Base-by-base conservation (phyloP, 2,329 filamentous ascomycete species). In the Trichoderma breve region DNA sequence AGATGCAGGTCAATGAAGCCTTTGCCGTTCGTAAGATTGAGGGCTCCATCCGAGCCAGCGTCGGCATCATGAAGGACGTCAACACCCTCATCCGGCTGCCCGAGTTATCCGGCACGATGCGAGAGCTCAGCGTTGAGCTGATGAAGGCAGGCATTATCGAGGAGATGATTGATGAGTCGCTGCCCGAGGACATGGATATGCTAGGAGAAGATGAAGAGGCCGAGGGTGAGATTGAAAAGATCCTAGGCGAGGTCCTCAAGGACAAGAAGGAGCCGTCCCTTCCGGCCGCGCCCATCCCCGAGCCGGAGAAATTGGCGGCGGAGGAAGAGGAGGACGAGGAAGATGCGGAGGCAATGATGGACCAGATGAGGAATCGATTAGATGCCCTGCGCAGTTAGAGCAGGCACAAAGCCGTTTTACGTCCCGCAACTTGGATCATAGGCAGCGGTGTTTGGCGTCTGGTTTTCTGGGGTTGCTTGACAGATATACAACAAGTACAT, bases 1-100 rank as follows among this genome's bases (percentile, higher is more conserved):
- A 95, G 82, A 97, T 98, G 94, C 96, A 98, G 83, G 95, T 99
- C 79, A 94, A 95, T 79, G 95, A 98, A 84, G 95, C 96, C 1
- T 98, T 98, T 82, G 93, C 94, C 2, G 91, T 98, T 77, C 91
- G 94, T 76, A 97, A 97, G 86, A 98, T 99, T 74, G 95, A 98
- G 83, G 95, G 95, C 60, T 94, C 92, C 78, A 94, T 99, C 79
- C 89, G 90, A 76, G 91, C 92, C 55, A 93, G 91, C 76, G 95
- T 95, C 9, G 92, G 93, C 58, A 95, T 99, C 76, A 98, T 99
- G 96, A 95, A 95, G 83, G 94, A 98, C 80, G 94, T 99, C 73
- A 98, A 98, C 81, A 88, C 87, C 18, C 86, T 98, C 30, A 90
- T 98, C 64, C 87, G 91, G 32, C 83, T 99, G 76, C 96, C 96